Evolutionary conservation across 305 asterid species (phyloP), one percentile per base, ranked within the genome.

Genomic region (Stenogyne calaminthoides): DNA sequence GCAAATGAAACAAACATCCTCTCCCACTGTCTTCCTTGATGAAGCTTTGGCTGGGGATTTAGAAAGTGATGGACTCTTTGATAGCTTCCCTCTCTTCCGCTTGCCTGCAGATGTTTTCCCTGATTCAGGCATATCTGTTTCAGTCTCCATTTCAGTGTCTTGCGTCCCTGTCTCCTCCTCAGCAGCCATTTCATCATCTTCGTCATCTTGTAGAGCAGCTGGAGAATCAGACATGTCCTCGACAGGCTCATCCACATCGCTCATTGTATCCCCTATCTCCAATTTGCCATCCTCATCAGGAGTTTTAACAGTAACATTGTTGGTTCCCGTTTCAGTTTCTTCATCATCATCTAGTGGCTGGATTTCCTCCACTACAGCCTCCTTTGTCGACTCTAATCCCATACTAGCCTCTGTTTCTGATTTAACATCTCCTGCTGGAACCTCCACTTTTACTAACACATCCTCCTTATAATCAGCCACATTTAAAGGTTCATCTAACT

Each of bases 1-100:
- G 91, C 99, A 95, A 80, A 95, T 91, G 87, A 95, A 92, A 79
- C 99, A 95, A 70, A 95, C 98, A 76, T 95, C 98, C 71, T 95
- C 98, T 44, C 84, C 97, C 27, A 78, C 83, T 1, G 78, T 66
- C 86, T 89, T 90, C 85, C 78, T 84, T 56, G 86, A 70, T 52
- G 86, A 72, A 68, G 91, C 73, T 81, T 78, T 90, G 65, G 84
- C 60, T 2, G 80, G 58, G 54, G 82, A 55, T 81, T 83, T 95
- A 40, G 88, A 75, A 60, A 71, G 74, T n/a, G 81, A 81, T 42
- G 80, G 51, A 81, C 75, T 86, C 77, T 82, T 88, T 44, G 87
- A 73, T 42, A 80, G 71, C 80, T 83, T 89, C 60, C 88, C 90
- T 78, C 89, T 87, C 87, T 93, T 95, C 72, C 87, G 84, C 81